phyloP scores from a whole-genome alignment of 148 eudicot species.

The Rhododendron vialii region DNA sequence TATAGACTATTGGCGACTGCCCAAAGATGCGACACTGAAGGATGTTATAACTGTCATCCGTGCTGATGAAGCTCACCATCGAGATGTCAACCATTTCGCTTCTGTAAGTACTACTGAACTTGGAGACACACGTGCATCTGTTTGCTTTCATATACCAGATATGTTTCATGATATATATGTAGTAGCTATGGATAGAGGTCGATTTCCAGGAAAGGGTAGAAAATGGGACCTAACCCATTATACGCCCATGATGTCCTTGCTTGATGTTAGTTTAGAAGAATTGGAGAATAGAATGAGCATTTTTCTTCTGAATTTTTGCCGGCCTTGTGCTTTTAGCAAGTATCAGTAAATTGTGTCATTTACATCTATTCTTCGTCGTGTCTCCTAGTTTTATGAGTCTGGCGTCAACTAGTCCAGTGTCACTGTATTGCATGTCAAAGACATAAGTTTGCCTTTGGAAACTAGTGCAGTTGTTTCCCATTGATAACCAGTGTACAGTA shows the following conservation, averaged over 20 bases:
- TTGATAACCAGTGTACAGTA: neutral
- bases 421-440: neutral
- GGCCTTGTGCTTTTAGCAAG: neutral
- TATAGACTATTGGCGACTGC: constrained; percentile 87
- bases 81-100: constrained; percentile 96
- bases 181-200: neutral
- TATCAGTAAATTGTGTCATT: neutral
- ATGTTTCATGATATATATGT: neutral
- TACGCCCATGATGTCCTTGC: neutral
- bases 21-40: constrained; percentile 69
- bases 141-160: neutral
- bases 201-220: neutral
- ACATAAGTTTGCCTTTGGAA: neutral
- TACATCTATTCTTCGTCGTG: neutral
- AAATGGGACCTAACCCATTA: neutral
- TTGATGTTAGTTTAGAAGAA: neutral
- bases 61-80: constrained; percentile 98
- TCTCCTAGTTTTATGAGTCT: neutral
- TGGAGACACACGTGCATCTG: neutral
- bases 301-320: neutral
- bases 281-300: neutral
- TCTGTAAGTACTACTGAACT: constrained; percentile 54
- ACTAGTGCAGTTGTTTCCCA: neutral
- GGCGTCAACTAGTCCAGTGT: neutral
- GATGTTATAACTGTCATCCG: constrained; percentile 91